phyloP scores from a whole-genome alignment of 2,329 filamentous ascomycete species.

The Pestalotiopsis sp. region DNA sequence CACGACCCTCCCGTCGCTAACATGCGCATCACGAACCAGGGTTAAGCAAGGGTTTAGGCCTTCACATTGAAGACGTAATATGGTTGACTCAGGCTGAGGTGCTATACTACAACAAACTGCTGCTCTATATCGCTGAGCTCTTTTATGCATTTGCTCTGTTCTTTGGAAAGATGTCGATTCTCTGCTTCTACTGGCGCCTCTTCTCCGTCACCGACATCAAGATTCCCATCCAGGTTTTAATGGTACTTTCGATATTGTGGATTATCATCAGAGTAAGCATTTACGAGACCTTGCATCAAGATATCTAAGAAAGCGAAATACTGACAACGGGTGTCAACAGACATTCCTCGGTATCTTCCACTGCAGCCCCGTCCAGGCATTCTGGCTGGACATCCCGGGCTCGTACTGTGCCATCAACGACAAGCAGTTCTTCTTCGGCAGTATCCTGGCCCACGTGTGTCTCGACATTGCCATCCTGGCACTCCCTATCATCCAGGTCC shows the following conservation, averaged over 20 bases:
- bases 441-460: conserved; percentile 20
- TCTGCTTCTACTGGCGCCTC: conserved; percentile 33
- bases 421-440: conserved; percentile 22
- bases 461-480: conserved; percentile 23
- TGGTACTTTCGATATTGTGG: conserved; percentile 26
- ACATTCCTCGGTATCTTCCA: conserved; percentile 26
- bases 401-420: conserved; percentile 22
- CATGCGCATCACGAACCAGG: not conserved
- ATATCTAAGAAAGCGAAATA: not conserved
- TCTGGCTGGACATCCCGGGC: conserved; percentile 21
- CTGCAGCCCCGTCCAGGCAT: conserved; percentile 24
- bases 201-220: conserved; percentile 31
- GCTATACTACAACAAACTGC: conserved; percentile 14
- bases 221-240: conserved; percentile 29
- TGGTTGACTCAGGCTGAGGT: conserved; percentile 4
- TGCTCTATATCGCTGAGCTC: conserved; percentile 30
- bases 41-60: conserved; percentile 9
- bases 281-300: not conserved
- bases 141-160: conserved; percentile 30
- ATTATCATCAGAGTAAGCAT: conserved; percentile 25
- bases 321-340: not conserved
- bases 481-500: conserved; percentile 21
- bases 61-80: conserved; percentile 17
- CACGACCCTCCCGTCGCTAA: not conserved
- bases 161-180: conserved; percentile 31